Conservation (phyloP, 176 grass and related monocot species). For the Oryza longistaminata region DNA sequence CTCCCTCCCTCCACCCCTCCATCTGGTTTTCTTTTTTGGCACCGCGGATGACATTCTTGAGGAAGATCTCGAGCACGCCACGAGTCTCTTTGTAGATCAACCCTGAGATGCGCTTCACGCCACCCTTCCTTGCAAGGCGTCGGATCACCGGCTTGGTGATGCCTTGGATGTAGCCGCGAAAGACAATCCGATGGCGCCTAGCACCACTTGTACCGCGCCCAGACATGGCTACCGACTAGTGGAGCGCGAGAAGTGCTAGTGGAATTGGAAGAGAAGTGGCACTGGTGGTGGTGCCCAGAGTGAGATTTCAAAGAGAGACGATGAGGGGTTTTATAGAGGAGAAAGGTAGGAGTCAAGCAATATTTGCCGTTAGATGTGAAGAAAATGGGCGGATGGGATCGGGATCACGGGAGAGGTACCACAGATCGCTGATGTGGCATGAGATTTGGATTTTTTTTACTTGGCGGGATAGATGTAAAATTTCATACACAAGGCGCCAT, state of each 20-base stretch:
- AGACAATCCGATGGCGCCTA: neutral
- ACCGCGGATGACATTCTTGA: constrained; percentile 82
- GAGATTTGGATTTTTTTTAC: neutral
- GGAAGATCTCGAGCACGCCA: constrained; percentile 89
- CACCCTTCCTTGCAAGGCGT: constrained; percentile 39
- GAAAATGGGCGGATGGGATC: neutral
- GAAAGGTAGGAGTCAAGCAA: neutral
- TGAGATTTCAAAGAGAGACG: neutral
- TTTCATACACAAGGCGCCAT: neutral
- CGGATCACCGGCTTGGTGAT: constrained; percentile 43
- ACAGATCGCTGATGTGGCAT: neutral
- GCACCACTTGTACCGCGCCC: no score
- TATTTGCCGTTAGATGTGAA: neutral
- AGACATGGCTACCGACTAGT: neutral
- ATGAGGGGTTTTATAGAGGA: neutral
- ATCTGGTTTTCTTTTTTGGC: no score
- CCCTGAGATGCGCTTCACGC: constrained; percentile 77
- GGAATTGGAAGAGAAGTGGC: neutral
- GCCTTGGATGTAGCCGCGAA: constrained; percentile 28
- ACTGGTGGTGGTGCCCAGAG: no score
- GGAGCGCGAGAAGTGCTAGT: neutral
- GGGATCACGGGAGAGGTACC: neutral
- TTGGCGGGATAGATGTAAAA: neutral
- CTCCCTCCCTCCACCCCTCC: no score
- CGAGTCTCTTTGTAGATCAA: constrained; percentile 93